Conservation (phyloP, 1,284 basidiomycete species). For the Moniliella sp. region DNA sequence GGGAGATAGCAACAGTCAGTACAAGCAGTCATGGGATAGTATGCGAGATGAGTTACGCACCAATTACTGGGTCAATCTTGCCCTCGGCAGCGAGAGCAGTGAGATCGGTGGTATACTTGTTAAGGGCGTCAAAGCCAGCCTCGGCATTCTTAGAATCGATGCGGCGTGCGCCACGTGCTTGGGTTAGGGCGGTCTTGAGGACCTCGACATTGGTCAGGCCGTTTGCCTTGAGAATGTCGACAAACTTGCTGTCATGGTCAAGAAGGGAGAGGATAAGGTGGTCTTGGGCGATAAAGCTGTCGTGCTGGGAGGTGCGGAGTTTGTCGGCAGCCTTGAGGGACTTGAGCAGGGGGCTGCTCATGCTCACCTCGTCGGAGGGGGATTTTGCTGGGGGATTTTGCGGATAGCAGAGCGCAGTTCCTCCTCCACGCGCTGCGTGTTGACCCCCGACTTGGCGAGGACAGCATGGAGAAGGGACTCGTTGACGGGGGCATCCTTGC, state of each 20-base stretch:
- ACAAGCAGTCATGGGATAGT: too few relatives aligned
- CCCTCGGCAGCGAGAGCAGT: conserved; percentile 42
- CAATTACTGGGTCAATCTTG: conserved; percentile 43
- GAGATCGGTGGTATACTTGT: conserved; percentile 36
- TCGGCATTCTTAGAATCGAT: conserved; percentile 55
- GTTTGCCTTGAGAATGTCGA: conserved; percentile 50
- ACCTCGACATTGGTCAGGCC: conserved; percentile 47
- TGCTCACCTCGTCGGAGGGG: conserved; percentile 21
- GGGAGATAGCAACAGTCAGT: too few relatives aligned
- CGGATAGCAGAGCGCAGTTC: conserved; percentile 15
- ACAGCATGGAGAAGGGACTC: conserved; percentile 51
- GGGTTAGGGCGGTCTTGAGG: conserved; percentile 57
- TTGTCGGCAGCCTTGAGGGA: conserved; percentile 22
- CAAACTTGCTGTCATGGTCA: conserved; percentile 47
- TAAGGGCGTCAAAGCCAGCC: conserved; percentile 30
- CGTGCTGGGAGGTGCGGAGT: conserved; percentile 41
- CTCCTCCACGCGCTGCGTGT: conserved; percentile 36
- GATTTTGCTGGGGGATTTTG: conserved; percentile 27
- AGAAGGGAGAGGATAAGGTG: conserved; percentile 54
- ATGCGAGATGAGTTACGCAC: too few relatives aligned
- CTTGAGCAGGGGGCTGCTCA: conserved; percentile 16
- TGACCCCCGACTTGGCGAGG: conserved; percentile 54
- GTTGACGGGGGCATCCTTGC: conserved; percentile 18
- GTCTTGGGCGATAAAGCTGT: conserved; percentile 79
- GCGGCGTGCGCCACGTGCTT: conserved; percentile 55